Conservation (phyloP, 495 filamentous ascomycete genomes). For the Venustampulla echinocandica region DNA sequence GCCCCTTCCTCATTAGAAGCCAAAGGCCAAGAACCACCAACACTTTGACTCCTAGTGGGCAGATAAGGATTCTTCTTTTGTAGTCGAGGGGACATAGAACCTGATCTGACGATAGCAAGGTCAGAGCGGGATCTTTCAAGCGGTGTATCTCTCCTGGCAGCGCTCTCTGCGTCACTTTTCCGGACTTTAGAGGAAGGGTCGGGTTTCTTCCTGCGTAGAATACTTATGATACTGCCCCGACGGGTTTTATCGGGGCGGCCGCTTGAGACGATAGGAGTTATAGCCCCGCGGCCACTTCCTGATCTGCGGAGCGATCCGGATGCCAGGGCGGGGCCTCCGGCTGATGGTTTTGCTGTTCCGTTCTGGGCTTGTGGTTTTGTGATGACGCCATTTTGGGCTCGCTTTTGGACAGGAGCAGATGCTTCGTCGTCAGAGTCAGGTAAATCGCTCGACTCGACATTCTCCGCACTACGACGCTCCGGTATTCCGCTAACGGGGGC, state of each 20-base stretch:
- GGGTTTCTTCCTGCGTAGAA: slow-evolving; percentile 38
- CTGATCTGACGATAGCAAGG: slow-evolving; percentile 19
- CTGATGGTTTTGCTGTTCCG: neutral
- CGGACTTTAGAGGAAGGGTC: slow-evolving; percentile 30
- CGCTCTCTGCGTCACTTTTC: slow-evolving; percentile 37
- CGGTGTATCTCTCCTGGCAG: slow-evolving; percentile 41
- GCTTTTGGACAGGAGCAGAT: slow-evolving; percentile 9
- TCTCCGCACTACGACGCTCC: slow-evolving; percentile 40
- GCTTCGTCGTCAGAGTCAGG: slow-evolving; percentile 43
- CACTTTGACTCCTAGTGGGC: slow-evolving; percentile 3
- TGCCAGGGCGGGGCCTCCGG: slow-evolving; percentile 14
- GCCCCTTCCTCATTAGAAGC: slow-evolving; percentile 5
- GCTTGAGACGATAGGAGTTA: slow-evolving; percentile 4
- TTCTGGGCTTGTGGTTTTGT: neutral
- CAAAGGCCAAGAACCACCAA: slow-evolving; percentile 8
- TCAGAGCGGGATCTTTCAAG: slow-evolving; percentile 39
- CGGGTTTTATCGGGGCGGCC: slow-evolving; percentile 9
- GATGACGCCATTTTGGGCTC: slow-evolving; percentile 4
- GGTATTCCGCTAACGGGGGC: slow-evolving; percentile 57
- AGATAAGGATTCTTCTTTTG: slow-evolving; percentile 15
- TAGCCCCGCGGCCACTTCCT: slow-evolving; percentile 19
- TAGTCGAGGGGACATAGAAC: slow-evolving; percentile 7
- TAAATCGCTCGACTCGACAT: slow-evolving; percentile 60
- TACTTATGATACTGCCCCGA: slow-evolving; percentile 36
- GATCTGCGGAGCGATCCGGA: slow-evolving; percentile 17